Evolutionary conservation across 2,329 filamentous ascomycete species (phyloP).

Genomic region (Exophiala spinifera): DNA sequence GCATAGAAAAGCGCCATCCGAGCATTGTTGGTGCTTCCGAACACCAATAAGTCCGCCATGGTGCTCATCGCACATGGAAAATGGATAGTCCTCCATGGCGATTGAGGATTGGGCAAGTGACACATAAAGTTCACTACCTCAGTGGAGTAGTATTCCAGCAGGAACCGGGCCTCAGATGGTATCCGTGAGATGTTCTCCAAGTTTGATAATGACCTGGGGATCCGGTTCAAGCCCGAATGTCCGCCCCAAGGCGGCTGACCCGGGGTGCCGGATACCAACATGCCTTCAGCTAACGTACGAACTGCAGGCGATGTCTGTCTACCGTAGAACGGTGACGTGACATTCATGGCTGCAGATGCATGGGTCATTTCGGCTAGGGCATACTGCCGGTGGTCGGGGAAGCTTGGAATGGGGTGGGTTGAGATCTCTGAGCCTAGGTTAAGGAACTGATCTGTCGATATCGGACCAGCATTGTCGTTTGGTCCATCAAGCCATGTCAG

Average conservation of each 20-base stretch:
- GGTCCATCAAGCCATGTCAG: slow-evolving; percentile 3
- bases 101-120: slow-evolving; percentile 7
- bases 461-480: background rate
- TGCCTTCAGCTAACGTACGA: background rate
- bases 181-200: slow-evolving; percentile 8
- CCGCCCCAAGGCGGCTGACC: slow-evolving; percentile 1
- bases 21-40: slow-evolving; percentile 8
- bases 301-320: background rate
- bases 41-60: slow-evolving; percentile 10
- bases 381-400: background rate
- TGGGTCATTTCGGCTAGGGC: background rate
- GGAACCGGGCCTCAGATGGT: slow-evolving; percentile 6
- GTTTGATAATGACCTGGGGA: slow-evolving; percentile 9
- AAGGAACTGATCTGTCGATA: background rate
- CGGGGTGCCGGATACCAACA: background rate
- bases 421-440: background rate
- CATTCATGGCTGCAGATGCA: background rate
- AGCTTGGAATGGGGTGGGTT: background rate
- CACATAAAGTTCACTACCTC: slow-evolving; percentile 10
- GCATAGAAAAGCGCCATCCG: slow-evolving; percentile 9
- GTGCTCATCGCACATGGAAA: slow-evolving; percentile 9
- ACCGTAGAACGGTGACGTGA: background rate
- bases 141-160: slow-evolving; percentile 10
- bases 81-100: slow-evolving; percentile 9
- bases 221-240: background rate